Evolutionary conservation across 768 basidiomycete species (phyloP).

Genomic region (Exidia glandulosa): DNA sequence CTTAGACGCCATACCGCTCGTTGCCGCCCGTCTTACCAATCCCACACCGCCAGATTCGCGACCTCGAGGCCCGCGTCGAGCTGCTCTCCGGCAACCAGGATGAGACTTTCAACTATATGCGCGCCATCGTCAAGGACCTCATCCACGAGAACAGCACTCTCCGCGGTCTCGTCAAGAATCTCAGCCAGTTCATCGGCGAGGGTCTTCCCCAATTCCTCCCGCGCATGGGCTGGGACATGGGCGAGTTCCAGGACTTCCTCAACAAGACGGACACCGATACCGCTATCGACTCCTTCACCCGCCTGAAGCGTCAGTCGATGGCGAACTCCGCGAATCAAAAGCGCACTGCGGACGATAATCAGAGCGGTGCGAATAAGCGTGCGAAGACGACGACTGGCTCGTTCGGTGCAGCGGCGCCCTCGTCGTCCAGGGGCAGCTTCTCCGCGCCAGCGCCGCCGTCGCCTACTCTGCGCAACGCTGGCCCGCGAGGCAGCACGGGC

Average conservation of each 20-base stretch:
- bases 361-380: neutral
- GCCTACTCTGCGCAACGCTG: neutral
- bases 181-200: constrained; percentile 78
- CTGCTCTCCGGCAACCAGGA: constrained; percentile 87
- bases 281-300: constrained; percentile 80
- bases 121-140: constrained; percentile 75
- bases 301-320: constrained; percentile 35
- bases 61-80: constrained; percentile 91
- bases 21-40: neutral
- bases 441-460: neutral
- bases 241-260: constrained; percentile 71
- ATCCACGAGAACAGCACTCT: constrained; percentile 85
- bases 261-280: constrained; percentile 88
- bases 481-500: neutral
- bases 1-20: neutral
- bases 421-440: neutral
- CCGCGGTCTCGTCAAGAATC: constrained; percentile 62
- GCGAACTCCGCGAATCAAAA: constrained; percentile 3
- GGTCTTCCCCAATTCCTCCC: constrained; percentile 68
- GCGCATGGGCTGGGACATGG: constrained; percentile 67
- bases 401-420: neutral
- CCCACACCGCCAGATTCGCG: constrained; percentile 94
- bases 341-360: neutral
- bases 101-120: constrained; percentile 74
- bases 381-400: neutral